Percentiles rank a stretch among this genome's conserved stretches.
Conservation (phyloP, 2,329 filamentous ascomycete genomes). For the Microcyclospora tardicrescens region DNA sequence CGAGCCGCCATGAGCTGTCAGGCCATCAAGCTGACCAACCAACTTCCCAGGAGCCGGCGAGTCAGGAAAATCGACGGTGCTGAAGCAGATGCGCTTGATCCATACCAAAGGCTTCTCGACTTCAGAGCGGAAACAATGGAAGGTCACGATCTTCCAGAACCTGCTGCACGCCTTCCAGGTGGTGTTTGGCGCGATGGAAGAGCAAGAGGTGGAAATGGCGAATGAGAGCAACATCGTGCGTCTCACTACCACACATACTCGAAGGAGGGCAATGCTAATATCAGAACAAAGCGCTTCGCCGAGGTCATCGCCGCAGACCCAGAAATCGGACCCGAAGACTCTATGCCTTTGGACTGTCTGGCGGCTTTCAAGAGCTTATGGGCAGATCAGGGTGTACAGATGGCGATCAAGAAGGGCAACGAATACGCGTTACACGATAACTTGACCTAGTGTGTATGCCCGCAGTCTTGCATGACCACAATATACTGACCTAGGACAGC, state of each 20-base stretch:
- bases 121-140: slow-evolving; percentile 82
- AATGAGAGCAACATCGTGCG: slow-evolving; percentile 66
- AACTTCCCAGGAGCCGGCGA: slow-evolving; percentile 66
- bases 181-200: slow-evolving; percentile 80
- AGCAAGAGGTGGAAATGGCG: slow-evolving; percentile 68
- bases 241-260: slow-evolving; percentile 8
- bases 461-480: neutral
- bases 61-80: slow-evolving; percentile 88
- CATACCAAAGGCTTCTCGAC: slow-evolving; percentile 85
- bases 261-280: slow-evolving; percentile 14
- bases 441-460: slow-evolving; percentile 65
- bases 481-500: slow-evolving; percentile 35
- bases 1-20: neutral
- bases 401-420: slow-evolving; percentile 84
- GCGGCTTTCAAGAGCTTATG: slow-evolving; percentile 74
- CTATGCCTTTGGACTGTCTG: slow-evolving; percentile 65
- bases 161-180: slow-evolving; percentile 84
- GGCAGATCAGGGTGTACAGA: slow-evolving; percentile 69
- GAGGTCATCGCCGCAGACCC: slow-evolving; percentile 63
- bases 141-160: slow-evolving; percentile 92
- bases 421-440: slow-evolving; percentile 97
- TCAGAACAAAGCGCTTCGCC: slow-evolving; percentile 54
- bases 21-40: slow-evolving; percentile 15
- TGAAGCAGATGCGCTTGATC: slow-evolving; percentile 99
- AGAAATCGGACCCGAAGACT: slow-evolving; percentile 71